phyloP scores from a whole-genome alignment of 2,329 filamentous ascomycete genomes.

The Endocalyx cinctus region DNA sequence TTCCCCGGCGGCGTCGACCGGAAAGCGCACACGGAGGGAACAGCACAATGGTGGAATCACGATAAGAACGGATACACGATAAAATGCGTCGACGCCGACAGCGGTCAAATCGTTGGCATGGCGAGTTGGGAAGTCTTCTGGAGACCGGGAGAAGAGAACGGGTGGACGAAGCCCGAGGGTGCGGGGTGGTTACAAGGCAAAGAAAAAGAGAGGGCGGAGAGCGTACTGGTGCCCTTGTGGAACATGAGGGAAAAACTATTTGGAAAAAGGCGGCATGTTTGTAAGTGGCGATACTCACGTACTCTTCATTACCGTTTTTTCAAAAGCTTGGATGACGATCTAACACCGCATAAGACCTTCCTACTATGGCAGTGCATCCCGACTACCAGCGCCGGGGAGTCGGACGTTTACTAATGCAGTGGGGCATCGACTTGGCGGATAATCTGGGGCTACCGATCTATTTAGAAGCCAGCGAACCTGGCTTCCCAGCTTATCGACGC shows the following conservation, averaged over 20 bases:
- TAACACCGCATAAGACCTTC: constrained; percentile 15
- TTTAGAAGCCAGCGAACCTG: constrained; percentile 14
- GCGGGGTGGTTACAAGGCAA: constrained; percentile 18
- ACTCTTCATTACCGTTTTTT: too few relatives aligned
- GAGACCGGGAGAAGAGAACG: constrained; percentile 12
- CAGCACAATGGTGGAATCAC: constrained; percentile 6
- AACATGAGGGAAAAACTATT: constrained; percentile 21
- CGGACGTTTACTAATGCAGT: constrained; percentile 18
- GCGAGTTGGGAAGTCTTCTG: constrained; percentile 23
- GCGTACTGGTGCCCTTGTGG: constrained; percentile 14
- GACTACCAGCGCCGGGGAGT: constrained; percentile 16
- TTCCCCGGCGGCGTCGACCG: constrained; percentile 13
- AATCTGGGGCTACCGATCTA: constrained; percentile 19
- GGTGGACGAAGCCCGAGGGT: constrained; percentile 16
- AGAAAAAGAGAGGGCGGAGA: constrained; percentile 14
- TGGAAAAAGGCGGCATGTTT: constrained; percentile 17
- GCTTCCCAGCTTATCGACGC: constrained; percentile 12
- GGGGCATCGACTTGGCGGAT: constrained; percentile 17
- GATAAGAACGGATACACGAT: constrained; percentile 14
- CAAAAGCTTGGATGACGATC: too few relatives aligned
- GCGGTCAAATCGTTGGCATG: constrained; percentile 20
- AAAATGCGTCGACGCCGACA: constrained; percentile 20
- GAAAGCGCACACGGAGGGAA: constrained; percentile 9
- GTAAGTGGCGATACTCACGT: constrained; percentile 14
- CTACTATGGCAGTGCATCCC: constrained; percentile 19